A percentile compares a stretch with the other conserved stretches of the same genome.
These are phyloP conservation scores for Sphagnum contortum DNA, from an alignment of 225 moss, liverwort and hornwort species.

Conservation along the genomic window DNA sequence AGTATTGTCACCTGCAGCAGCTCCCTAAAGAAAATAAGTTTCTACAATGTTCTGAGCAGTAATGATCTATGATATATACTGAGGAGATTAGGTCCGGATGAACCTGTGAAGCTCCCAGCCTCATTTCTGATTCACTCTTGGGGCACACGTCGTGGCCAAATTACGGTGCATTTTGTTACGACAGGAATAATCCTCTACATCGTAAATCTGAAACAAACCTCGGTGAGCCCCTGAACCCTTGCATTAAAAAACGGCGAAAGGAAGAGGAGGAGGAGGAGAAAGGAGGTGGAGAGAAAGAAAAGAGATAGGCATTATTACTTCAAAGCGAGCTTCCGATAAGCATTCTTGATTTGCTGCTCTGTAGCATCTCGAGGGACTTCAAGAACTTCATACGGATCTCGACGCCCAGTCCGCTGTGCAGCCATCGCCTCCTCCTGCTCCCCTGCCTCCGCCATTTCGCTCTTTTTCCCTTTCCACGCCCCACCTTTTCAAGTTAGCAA, in stretches of 20 bases:
- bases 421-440: conserved; percentile 41
- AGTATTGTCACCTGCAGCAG: too few relatives aligned
- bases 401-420: conserved; percentile 48
- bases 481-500: too few relatives aligned
- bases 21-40: too few relatives aligned
- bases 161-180: neutral
- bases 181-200: neutral
- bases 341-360: conserved; percentile 92
- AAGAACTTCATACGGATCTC: conserved; percentile 93
- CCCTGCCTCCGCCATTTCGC: conserved; percentile 64
- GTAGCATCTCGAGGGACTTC: conserved; percentile 73
- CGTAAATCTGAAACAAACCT: neutral
- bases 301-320: conserved; percentile 43
- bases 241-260: neutral
- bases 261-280: neutral
- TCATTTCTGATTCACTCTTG: too few relatives aligned
- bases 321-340: conserved; percentile 88
- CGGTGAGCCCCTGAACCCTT: neutral
- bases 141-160: neutral
- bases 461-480: conserved; percentile 6
- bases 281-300: neutral
- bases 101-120: too few relatives aligned
- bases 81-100: too few relatives aligned
- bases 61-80: too few relatives aligned
- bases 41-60: too few relatives aligned